Evolutionary conservation across 495 filamentous ascomycete genomes (phyloP), one percentile per base, ranked within the genome.

Genomic region (Cercophora sp.): DNA sequence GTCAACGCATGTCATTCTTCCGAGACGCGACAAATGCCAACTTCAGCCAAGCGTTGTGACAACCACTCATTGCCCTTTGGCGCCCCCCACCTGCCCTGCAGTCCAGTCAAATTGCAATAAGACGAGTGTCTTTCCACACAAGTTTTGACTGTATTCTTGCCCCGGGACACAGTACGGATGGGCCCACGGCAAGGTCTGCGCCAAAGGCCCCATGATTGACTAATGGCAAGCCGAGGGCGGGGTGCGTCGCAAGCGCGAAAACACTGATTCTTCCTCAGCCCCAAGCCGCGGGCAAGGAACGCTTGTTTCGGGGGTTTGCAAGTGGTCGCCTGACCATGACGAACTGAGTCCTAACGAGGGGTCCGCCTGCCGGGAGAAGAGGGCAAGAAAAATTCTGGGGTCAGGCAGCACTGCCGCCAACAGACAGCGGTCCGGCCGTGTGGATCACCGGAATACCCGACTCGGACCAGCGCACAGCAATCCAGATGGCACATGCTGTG

Each of bases 211-310:
- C 36, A 25, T 51, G 48, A 56, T 56, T 56, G 53, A 56, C 44
- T 56, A 56, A 56, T 44, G 29, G 20, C 45, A 50, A 44, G 36
- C 22, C 36, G n/a, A 34, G n/a, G 40, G 53, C 48, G 48, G 48
- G 48, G 48, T 42, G 48, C 48, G 42, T 51, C 8, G 48, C 48
- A 40, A 31, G 48, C 34, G 25, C 47, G 18, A 27, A 42, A 10
- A 13, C 8, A 22, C 40, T 43, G 40, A 23, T 25, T 23, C 48
- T 18, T n/a, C 26, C 20, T 22, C 23, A 34, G 29, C 25, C 48
- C 48, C 15, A 34, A 51, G 23, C 35, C 31, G 25, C 29, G 35
- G 20, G 47, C 32, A 50, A 50, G 20, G 35, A 40, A 51, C 35
- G 44, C 24, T 47, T 40, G 48, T n/a, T 51, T 43, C 48, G 42